Percentiles rank a stretch among this genome's conserved stretches.
Conservation (phyloP, 495 filamentous ascomycete genomes). For the Podospora australis region DNA sequence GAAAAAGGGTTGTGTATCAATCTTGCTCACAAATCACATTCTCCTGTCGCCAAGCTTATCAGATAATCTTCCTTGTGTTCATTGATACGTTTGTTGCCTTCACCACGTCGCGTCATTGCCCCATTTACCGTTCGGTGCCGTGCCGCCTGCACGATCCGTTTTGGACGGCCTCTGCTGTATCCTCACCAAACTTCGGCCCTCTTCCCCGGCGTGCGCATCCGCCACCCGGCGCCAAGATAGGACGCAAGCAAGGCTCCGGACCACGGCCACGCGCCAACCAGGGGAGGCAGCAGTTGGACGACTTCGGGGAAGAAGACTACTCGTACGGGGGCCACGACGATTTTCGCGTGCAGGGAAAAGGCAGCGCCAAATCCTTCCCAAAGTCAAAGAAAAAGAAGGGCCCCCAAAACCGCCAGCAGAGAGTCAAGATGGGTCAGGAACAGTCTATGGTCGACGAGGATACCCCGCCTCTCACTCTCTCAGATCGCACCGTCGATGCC, state of each 20-base stretch:
- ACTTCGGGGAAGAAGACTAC: slow-evolving; percentile 7
- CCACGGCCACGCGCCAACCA: slow-evolving; percentile 12
- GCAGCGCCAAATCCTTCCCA: not conserved
- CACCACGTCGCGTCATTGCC: too few species aligned
- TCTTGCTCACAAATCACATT: too few species aligned
- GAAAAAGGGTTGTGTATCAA: too few species aligned
- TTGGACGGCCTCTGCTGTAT: too few species aligned
- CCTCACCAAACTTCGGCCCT: too few species aligned
- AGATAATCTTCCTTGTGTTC: too few species aligned
- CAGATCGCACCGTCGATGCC: slow-evolving; percentile 58
- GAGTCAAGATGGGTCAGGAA: slow-evolving; percentile 38
- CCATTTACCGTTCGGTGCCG: too few species aligned
- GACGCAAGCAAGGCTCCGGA: slow-evolving; percentile 10
- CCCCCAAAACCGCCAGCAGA: slow-evolving; percentile 13
- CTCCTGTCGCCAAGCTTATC: too few species aligned
- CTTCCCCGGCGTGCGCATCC: too few species aligned
- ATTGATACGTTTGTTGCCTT: too few species aligned
- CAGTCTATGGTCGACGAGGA: slow-evolving; percentile 54
- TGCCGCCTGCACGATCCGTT: too few species aligned
- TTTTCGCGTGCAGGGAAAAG: slow-evolving; percentile 17
- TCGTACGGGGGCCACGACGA: slow-evolving; percentile 11
- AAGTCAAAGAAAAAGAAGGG: slow-evolving; percentile 16
- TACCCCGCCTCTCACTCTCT: slow-evolving; percentile 56
- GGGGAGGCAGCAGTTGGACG: slow-evolving; percentile 9
- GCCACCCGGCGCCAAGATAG: slow-evolving; percentile 29